These are phyloP conservation scores for Pichia sp. DNA, from an alignment of 1,139 yeast genomes.

Conservation along the genomic window DNA sequence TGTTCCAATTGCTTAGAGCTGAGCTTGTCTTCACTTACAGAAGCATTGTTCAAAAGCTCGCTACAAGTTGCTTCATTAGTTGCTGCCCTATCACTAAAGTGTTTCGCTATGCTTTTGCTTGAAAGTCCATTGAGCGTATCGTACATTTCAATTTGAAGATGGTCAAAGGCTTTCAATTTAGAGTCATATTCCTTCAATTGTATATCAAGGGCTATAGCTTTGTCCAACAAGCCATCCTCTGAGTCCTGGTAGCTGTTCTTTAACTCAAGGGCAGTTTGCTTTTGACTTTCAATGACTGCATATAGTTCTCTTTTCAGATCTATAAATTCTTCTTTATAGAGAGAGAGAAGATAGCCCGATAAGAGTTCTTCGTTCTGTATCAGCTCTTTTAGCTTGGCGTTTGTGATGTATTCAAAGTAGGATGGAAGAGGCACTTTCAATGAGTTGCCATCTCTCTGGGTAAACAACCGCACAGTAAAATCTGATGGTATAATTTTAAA, in stretches of 20 bases:
- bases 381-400: slow-evolving; percentile 29
- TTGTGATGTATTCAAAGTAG: slow-evolving; percentile 20
- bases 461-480: background rate
- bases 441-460: background rate
- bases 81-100: slow-evolving; percentile 30
- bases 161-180: slow-evolving; percentile 21
- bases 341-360: slow-evolving; percentile 28
- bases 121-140: slow-evolving; percentile 35
- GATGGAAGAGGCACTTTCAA: slow-evolving; percentile 3
- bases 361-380: slow-evolving; percentile 24
- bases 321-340: slow-evolving; percentile 7
- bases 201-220: slow-evolving; percentile 14
- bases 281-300: slow-evolving; percentile 17
- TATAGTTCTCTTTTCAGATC: slow-evolving; percentile 16
- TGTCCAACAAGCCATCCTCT: slow-evolving; percentile 7
- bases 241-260: slow-evolving; percentile 10
- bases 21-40: slow-evolving; percentile 16
- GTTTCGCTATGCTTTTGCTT: slow-evolving; percentile 30
- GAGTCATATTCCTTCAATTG: slow-evolving; percentile 16
- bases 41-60: slow-evolving; percentile 31
- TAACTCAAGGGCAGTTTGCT: slow-evolving; percentile 29
- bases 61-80: slow-evolving; percentile 34
- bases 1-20: slow-evolving; percentile 24
- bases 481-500: slow-evolving; percentile 3
- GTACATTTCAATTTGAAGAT: slow-evolving; percentile 37